Evolutionary conservation across 23 red algal genomes (phyloP).

Genomic region (Gracilariopsis chorda): DNA sequence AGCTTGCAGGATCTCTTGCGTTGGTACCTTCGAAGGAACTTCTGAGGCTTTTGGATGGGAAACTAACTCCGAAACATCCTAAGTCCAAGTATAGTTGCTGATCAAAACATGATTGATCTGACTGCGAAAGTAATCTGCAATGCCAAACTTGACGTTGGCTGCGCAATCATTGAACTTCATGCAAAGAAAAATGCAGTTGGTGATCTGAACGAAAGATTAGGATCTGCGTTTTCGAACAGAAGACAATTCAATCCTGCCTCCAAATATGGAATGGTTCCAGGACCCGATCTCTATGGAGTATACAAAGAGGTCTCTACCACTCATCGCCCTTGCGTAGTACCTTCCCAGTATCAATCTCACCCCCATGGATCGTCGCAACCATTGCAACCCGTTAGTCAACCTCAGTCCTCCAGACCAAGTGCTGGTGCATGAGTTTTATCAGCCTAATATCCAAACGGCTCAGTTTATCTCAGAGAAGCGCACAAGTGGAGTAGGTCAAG

Average conservation of each 20-base stretch:
- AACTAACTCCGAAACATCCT: slow-evolving; percentile 76
- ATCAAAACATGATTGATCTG: slow-evolving; percentile 81
- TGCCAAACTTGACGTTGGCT: slow-evolving; percentile 89
- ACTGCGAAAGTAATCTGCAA: slow-evolving; percentile 80
- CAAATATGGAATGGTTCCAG: slow-evolving; percentile 14
- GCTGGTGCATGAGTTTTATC: background rate
- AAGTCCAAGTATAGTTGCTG: slow-evolving; percentile 40
- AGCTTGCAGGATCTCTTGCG: slow-evolving; percentile 87
- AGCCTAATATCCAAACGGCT: background rate
- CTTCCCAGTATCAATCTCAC: slow-evolving; percentile 22
- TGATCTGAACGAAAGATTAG: slow-evolving; percentile 76
- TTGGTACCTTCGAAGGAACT: slow-evolving; percentile 97
- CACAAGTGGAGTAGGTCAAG: slow-evolving; percentile 6
- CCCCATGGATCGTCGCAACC: background rate
- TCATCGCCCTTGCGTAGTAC: background rate
- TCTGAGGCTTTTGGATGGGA: slow-evolving; percentile 75
- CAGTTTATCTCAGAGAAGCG: slow-evolving; percentile 32
- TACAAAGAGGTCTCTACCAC: slow-evolving; percentile 62
- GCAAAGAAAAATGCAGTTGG: slow-evolving; percentile 72
- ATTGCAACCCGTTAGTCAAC: background rate
- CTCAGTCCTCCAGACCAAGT: background rate
- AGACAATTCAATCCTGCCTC: slow-evolving; percentile 36
- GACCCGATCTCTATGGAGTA: slow-evolving; percentile 45
- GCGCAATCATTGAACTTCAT: slow-evolving; percentile 94
- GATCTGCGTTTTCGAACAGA: slow-evolving; percentile 34